Evolutionary conservation across 768 basidiomycete genomes (phyloP).

Genomic region (button mushroom (Agaricus bisporus)): DNA sequence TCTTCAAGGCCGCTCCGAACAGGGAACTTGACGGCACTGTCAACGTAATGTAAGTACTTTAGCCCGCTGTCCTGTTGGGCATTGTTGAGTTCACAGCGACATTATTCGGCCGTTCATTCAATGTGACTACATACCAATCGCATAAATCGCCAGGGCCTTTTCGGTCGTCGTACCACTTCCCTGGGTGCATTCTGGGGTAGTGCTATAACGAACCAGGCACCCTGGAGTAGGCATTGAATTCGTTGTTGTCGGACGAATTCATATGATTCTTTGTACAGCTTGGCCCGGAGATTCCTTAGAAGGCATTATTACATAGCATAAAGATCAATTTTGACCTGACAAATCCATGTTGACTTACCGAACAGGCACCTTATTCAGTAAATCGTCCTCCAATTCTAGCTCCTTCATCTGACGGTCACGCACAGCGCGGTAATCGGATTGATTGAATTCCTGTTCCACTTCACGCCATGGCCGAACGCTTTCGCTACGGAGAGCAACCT

Average conservation of each 20-base stretch:
- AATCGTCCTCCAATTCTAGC: conserved; percentile 81
- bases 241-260: conserved; percentile 88
- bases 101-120: not conserved
- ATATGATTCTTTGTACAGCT: conserved; percentile 84
- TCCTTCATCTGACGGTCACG: conserved; percentile 88
- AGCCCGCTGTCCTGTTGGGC: conserved; percentile 61
- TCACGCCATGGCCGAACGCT: conserved; percentile 76
- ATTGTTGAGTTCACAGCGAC: not conserved
- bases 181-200: conserved; percentile 48
- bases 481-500: conserved; percentile 69
- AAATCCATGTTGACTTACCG: conserved; percentile 43
- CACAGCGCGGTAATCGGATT: conserved; percentile 80
- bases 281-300: conserved; percentile 74
- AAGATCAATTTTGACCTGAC: conserved; percentile 1
- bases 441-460: conserved; percentile 75
- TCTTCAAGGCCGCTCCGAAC: conserved; percentile 82
- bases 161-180: conserved; percentile 50
- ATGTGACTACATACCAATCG: conserved; percentile 51
- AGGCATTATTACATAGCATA: conserved; percentile 3
- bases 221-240: conserved; percentile 81
- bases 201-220: conserved; percentile 90
- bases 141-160: conserved; percentile 80
- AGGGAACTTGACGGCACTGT: conserved; percentile 73
- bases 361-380: conserved; percentile 80
- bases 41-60: conserved; percentile 82